Evolutionary conservation across 306 rosid species (phyloP), one percentile per base, ranked within the genome.

Genomic region (Cucurbita argyrosperma): DNA sequence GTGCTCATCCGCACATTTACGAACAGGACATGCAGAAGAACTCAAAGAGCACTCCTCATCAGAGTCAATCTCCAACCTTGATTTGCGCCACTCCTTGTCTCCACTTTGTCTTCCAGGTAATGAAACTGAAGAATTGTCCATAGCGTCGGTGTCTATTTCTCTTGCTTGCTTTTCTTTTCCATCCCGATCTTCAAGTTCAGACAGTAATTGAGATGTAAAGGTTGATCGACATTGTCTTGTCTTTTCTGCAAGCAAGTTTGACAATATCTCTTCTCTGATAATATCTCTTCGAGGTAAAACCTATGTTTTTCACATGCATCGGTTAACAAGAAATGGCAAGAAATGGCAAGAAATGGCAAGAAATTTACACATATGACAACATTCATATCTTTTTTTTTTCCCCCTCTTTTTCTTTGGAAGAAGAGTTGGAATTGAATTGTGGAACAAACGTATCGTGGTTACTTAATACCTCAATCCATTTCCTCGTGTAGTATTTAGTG

Each of bases 71-170:
- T 90, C 97, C 62, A 79, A 80, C 83, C 97, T 90, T 77, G 83
- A 84, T 82, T 80, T 82, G 68, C 98, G 95, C 98, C 98, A 94
- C 85, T 89, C 92, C 83, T 90, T 85, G 80, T 83, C 82, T 76
- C 97, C 98, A 79, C 92, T 94, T 82, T 76, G 90, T 79, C 98
- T 94, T 76, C 96, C 98, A 72, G 98, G 98, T 78, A 94, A 86
- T 60, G 89, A 84, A 81, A 84, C 80, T 60, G 88, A 82, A 76
- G 78, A 66, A 46, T 90, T 87, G 56, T 84, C 87, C n/a, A 75
- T 79, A 83, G 91, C 72, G 78, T 79, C 78, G 19, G 87, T 68
- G 71, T 82, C 73, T 57, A 85, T 84, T 71, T 94, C 90, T 7
- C 91, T 72, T 64, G 74, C 83, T 80, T 79, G 87, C 60, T 72